Evolutionary conservation across 148 eudicot genomes (phyloP), one percentile per base, ranked within the genome.

Genomic region (Nepenthes mirabilis): DNA sequence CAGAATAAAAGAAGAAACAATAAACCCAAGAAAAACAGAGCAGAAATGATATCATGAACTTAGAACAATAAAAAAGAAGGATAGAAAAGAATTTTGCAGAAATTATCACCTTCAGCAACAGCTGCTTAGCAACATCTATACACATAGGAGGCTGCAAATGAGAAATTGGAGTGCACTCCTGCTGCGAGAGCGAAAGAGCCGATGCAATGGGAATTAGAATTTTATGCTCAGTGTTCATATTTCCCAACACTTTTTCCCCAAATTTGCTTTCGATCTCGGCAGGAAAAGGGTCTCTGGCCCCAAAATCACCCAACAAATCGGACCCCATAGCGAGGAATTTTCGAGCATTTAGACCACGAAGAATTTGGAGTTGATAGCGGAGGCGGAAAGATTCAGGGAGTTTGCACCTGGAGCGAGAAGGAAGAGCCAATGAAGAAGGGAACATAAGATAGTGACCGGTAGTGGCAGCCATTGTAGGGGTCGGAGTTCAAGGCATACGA

Each of bases 211-310:
- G 98, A n/a, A 93, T 93, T 1, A 93, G 71, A 48, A 85, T 88
- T 53, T 80, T 80, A 65, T 93, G 98, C 63, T 85, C 95, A 0
- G 91, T 93, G 70, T 68, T 63, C 56, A 59, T 36, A 55, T 63
- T 67, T 0, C 98, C 98, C 51, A 80, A 37, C 6, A 88, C 90
- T 54, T 88, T 91, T 0, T 93, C 98, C 0, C 76, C 83, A 32
- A 93, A 93, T 1, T 74, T 59, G 77, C 95, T 85, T 37, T 72
- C 98, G 2, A 88, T 11, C 56, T 93, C 98, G 0, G 83, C 98
- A 8, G 95, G 95, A 63, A 85, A 88, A 0, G 98, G 98, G 77
- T 88, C 98, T 35, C 96, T 70, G 7, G 79, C 94, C 14, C 98
- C 95, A 49, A 88, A 83, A 62, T 88, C 98, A 14, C 90, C 93